Percentiles rank a stretch among this genome's conserved stretches.
These are phyloP conservation scores for Wakefieldia striispora DNA, from an alignment of 768 basidiomycete genomes.

Conservation along the genomic window DNA sequence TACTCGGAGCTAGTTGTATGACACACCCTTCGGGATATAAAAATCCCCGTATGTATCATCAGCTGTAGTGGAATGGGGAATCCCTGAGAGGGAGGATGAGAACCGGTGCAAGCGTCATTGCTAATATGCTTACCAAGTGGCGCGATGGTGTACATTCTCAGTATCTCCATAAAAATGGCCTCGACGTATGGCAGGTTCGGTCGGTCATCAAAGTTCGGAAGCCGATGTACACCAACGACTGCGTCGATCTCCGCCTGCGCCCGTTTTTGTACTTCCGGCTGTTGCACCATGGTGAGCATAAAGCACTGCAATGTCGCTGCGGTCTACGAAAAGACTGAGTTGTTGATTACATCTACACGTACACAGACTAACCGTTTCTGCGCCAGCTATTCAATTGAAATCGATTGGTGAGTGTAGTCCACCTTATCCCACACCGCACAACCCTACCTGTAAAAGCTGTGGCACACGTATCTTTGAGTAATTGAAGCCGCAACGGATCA, in stretches of 20 bases:
- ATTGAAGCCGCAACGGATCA: constrained; percentile 10
- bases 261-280: background rate
- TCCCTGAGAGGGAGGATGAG: constrained; percentile 5
- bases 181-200: background rate
- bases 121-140: background rate
- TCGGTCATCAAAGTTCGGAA: background rate
- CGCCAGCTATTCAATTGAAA: constrained; percentile 18
- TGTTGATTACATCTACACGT: too few relatives aligned
- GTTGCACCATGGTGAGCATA: background rate
- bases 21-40: constrained; percentile 40
- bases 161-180: background rate
- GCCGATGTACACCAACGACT: background rate
- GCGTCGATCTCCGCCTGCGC: background rate
- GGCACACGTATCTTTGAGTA: constrained; percentile 9
- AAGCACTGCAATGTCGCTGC: background rate
- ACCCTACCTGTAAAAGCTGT: constrained; percentile 19
- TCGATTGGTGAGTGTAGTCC: too few relatives aligned
- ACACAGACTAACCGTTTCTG: constrained; percentile 15
- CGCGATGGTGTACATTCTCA: background rate
- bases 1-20: too few relatives aligned
- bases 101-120: background rate
- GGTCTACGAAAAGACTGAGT: background rate
- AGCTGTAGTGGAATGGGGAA: constrained; percentile 22
- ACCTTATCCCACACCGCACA: too few relatives aligned
- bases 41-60: constrained; percentile 33